phyloP scores from a whole-genome alignment of 2,329 filamentous ascomycete species.

The Ustulina deusta region DNA sequence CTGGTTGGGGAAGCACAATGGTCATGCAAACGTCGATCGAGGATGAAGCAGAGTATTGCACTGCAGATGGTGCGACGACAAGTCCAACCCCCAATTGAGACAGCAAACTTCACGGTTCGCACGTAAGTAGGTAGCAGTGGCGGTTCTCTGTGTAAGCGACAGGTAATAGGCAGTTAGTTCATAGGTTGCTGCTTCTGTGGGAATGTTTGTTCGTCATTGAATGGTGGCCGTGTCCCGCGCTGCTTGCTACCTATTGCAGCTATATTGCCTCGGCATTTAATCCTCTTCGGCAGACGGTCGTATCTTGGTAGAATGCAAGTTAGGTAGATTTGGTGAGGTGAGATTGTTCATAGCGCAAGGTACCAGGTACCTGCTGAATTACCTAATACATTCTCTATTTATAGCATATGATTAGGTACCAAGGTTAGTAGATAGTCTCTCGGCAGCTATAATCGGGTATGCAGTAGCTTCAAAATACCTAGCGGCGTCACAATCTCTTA shows the following conservation, averaged over 20 bases:
- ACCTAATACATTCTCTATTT: no score
- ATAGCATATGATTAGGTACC: no score
- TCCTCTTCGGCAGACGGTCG: constrained; percentile 13
- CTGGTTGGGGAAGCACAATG: constrained; percentile 7
- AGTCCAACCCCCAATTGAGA: background rate
- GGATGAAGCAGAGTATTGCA: constrained; percentile 13
- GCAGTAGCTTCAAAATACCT: no score
- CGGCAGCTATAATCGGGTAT: no score
- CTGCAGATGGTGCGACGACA: background rate
- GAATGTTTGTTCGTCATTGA: background rate
- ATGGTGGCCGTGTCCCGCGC: background rate
- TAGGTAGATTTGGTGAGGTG: background rate
- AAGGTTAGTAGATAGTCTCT: no score
- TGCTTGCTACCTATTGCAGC: background rate
- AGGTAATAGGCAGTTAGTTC: background rate
- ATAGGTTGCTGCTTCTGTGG: background rate
- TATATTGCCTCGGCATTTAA: constrained; percentile 18
- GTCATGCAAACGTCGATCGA: background rate
- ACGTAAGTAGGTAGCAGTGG: background rate
- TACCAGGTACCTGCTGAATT: background rate
- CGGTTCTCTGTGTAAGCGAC: background rate
- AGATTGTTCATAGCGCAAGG: background rate
- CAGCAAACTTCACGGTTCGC: background rate
- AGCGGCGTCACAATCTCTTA: no score
- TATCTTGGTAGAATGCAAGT: no score